Conservation (phyloP, 2,329 filamentous ascomycete genomes). For the Parastagonospora avenae region DNA sequence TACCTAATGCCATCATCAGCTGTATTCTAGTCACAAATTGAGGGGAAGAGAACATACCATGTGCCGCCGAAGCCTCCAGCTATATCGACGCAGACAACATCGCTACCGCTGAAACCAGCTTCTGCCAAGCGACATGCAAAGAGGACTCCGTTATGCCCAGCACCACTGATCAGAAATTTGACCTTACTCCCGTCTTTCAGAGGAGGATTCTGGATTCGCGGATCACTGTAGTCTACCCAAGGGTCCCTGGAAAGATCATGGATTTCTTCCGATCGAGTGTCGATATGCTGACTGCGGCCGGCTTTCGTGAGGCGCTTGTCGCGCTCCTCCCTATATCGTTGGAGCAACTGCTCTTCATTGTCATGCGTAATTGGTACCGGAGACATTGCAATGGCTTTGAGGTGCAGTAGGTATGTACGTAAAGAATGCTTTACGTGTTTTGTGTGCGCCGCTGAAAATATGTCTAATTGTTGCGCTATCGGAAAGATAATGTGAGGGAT, state of each 20-base stretch:
- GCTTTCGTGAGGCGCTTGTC: too few species aligned
- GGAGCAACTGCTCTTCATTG: too few species aligned
- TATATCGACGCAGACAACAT: conserved; percentile 48
- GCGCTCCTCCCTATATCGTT: too few species aligned
- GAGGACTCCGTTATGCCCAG: conserved; percentile 46
- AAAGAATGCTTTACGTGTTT: too few species aligned
- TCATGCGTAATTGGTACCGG: too few species aligned
- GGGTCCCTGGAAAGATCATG: neutral
- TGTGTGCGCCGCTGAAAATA: too few species aligned
- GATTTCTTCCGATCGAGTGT: too few species aligned
- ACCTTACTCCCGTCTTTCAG: neutral
- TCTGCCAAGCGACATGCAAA: conserved; percentile 45
- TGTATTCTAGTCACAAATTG: neutral
- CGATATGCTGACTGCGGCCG: too few species aligned
- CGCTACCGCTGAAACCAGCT: conserved; percentile 33
- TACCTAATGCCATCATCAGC: conserved; percentile 24
- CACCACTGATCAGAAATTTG: conserved; percentile 40
- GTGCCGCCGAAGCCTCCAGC: conserved; percentile 53
- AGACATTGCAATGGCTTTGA: too few species aligned
- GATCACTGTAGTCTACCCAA: neutral
- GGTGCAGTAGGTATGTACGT: too few species aligned
- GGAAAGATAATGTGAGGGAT: too few species aligned
- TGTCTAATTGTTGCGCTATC: too few species aligned
- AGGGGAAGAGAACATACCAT: conserved; percentile 29
- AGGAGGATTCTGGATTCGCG: neutral